These are phyloP conservation scores for Epithemia pelagica DNA, from an alignment of 108 stramenopile species.

Conservation along the genomic window DNA sequence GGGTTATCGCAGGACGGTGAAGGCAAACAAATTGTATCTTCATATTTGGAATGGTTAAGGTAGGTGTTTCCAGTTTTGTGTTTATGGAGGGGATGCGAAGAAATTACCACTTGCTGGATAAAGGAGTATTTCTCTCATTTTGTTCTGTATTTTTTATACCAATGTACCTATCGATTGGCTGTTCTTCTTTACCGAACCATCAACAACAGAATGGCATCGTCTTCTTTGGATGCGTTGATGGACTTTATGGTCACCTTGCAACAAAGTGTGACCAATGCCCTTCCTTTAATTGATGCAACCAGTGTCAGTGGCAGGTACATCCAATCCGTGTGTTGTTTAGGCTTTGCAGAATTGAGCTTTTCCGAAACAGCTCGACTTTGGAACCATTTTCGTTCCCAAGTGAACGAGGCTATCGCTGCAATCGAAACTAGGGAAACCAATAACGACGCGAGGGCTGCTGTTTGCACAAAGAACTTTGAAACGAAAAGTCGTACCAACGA, in stretches of 20 bases:
- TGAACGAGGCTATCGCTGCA: background rate
- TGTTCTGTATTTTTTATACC: too few relatives aligned
- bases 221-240: conserved; percentile 44
- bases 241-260: conserved; percentile 43
- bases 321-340: conserved; percentile 62
- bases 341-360: conserved; percentile 77
- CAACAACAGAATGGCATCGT: conserved; percentile 16
- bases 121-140: too few relatives aligned
- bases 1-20: too few relatives aligned
- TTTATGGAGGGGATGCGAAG: background rate
- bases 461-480: background rate
- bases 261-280: conserved; percentile 16
- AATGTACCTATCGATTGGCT: too few relatives aligned
- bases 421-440: background rate
- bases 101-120: too few relatives aligned
- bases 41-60: background rate
- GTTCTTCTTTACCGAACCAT: too few relatives aligned
- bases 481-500: background rate
- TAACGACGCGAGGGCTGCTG: too few relatives aligned
- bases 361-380: conserved; percentile 56
- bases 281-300: conserved; percentile 31
- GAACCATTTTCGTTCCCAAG: conserved; percentile 29
- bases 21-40: too few relatives aligned
- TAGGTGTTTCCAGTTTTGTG: background rate
- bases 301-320: conserved; percentile 65